Base-by-base conservation (phyloP, 1,284 basidiomycete species). In the Boletellus deceptivus region DNA sequence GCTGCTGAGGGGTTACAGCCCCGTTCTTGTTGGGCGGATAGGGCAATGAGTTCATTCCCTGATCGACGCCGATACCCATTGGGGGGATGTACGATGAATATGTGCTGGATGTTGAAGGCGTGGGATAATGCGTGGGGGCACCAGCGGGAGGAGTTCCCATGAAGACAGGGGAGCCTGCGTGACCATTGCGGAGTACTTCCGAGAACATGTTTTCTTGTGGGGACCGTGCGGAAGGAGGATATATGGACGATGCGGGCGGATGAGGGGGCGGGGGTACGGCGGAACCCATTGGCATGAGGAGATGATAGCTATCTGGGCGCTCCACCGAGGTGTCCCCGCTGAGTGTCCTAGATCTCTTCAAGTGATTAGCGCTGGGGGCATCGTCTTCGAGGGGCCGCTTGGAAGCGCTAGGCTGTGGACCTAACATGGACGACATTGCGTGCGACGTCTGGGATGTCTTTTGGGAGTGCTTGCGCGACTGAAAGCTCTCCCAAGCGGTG, bases 401-500 rank as follows among this genome's bases (percentile, higher is more conserved):
- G 49, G 61, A 48, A 20, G 46, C 8, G 22, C 38, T 46, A 27
- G 52, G 22, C 44, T 60, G 63, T 14, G 61, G 46, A 14, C 68
- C 68, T 41, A 68, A 14, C 54, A 59, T 60, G 16, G 60, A 69
- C 27, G 59, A 54, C 63, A 64, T 70, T 27, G 62, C 53, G 39
- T 46, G 58, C 17, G 67, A 58, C 14, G 69, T 55, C 27, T 67
- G 68, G 4, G 57, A 40, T 13, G 61, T 59, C 43, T 70, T 67
- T 29, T 64, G 61, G 18, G 56, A 37, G 6, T 60, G 59, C 44
- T 37, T 90, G 56, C 87, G 79, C 29, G 79, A 70, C 55, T 91
- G 83, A 62, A 88, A 93, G 43, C 90, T 87, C 64, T 94, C 91
- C 77, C 87, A 92, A 25, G 91, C 92, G 1, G 91, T 93, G 65